phyloP scores from a whole-genome alignment of 2,329 filamentous ascomycete genomes.

The Graphium sp. region DNA sequence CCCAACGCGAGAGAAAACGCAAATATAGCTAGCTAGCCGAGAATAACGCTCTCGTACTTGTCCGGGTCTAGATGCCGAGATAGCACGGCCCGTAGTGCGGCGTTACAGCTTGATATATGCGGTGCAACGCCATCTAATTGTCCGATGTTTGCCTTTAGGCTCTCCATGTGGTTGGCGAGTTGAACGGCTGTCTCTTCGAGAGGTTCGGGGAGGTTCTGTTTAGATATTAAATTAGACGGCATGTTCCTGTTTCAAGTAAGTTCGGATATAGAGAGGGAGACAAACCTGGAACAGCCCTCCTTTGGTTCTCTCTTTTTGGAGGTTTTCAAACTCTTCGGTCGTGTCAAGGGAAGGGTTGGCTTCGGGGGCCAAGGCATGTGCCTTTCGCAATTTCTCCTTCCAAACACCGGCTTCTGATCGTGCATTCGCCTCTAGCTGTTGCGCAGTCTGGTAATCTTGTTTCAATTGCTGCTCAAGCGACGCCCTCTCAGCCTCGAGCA shows the following conservation, averaged over 20 bases:
- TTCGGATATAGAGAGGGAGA: not conserved
- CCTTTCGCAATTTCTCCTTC: conserved; percentile 28
- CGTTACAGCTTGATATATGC: conserved; percentile 27
- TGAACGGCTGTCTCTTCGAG: conserved; percentile 27
- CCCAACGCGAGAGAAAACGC: too few species aligned
- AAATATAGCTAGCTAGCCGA: too few species aligned
- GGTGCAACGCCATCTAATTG: conserved; percentile 35
- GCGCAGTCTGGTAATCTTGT: conserved; percentile 32
- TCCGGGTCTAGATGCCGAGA: conserved; percentile 24
- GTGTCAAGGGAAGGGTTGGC: conserved; percentile 5
- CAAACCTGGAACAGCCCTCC: conserved; percentile 14
- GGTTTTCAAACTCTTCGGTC: conserved; percentile 6
- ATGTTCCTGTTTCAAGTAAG: conserved; percentile 3
- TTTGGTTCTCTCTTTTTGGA: conserved; percentile 4
- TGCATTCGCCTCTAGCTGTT: conserved; percentile 36
- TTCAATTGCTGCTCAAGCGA: conserved; percentile 38
- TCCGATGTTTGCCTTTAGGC: conserved; percentile 32
- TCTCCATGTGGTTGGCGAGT: conserved; percentile 37
- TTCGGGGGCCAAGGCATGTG: conserved; percentile 28
- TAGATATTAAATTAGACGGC: not conserved
- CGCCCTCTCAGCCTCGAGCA: conserved; percentile 40
- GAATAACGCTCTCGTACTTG: conserved; percentile 30
- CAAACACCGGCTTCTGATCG: conserved; percentile 33
- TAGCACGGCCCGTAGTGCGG: conserved; percentile 30
- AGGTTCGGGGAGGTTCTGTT: conserved; percentile 19